A percentile compares a stretch with the other conserved stretches of the same genome.
Evolutionary conservation across 345 rosid genomes (phyloP).

Genomic region (Acer negundo): DNA sequence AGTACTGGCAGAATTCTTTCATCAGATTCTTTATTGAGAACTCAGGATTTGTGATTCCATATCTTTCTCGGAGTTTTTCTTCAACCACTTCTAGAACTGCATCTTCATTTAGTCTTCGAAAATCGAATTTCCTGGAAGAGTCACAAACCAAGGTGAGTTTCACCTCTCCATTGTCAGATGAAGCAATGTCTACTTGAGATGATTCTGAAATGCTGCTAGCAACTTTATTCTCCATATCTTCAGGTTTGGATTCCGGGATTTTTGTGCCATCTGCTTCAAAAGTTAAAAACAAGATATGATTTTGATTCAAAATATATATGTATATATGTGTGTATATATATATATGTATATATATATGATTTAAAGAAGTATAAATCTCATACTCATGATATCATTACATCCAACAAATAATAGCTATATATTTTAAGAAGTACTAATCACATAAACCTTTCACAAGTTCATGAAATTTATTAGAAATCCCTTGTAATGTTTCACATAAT

Average conservation of each 20-base stretch:
- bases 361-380: too few relatives aligned
- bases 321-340: too few relatives aligned
- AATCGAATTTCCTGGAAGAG: conserved; percentile 6
- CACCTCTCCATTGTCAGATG: conserved; percentile 25
- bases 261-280: not conserved
- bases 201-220: not conserved
- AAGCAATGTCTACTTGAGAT: conserved; percentile 31
- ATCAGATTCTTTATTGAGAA: conserved; percentile 23
- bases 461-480: too few relatives aligned
- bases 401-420: too few relatives aligned
- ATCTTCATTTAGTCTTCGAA: not conserved
- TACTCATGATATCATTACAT: too few relatives aligned
- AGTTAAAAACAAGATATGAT: not conserved
- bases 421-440: too few relatives aligned
- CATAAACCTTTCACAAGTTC: too few relatives aligned
- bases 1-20: conserved; percentile 22
- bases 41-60: conserved; percentile 21
- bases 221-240: not conserved
- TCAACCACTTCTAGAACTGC: conserved; percentile 15
- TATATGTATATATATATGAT: too few relatives aligned
- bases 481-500: too few relatives aligned
- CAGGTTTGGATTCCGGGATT: not conserved
- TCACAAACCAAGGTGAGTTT: conserved; percentile 19
- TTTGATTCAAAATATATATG: too few relatives aligned
- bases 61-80: conserved; percentile 18